Evolutionary conservation across 192 early-diverging fungal species (phyloP).

Genomic region (Gigaspora rosea): DNA sequence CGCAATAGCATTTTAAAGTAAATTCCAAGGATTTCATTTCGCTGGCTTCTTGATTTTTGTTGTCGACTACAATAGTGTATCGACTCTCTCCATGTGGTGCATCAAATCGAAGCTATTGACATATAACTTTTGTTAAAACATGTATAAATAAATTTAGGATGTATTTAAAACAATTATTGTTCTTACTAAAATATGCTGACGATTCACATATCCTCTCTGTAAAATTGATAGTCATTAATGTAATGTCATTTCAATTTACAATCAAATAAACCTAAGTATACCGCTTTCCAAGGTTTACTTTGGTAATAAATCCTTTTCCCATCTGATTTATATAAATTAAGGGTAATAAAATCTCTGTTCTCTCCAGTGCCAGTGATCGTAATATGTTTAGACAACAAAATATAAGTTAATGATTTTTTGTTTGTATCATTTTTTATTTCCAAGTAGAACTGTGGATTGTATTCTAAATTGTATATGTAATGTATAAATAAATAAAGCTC

Average conservation of each 20-base stretch:
- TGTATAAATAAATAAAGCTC: neutral
- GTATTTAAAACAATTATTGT: conserved; percentile 20
- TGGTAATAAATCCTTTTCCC: conserved; percentile 71
- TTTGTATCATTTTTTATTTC: conserved; percentile 54
- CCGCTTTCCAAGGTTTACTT: conserved; percentile 50
- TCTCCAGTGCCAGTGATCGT: conserved; percentile 80
- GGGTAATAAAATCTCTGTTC: conserved; percentile 85
- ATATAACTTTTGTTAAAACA: conserved; percentile 23
- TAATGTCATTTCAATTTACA: neutral
- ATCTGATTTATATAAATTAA: conserved; percentile 78
- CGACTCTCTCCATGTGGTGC: conserved; percentile 55
- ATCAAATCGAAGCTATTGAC: conserved; percentile 59
- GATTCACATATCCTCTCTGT: conserved; percentile 86
- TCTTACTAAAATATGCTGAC: conserved; percentile 73
- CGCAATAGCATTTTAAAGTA: conserved; percentile 70
- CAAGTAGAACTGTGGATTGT: conserved; percentile 84
- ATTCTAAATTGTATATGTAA: conserved; percentile 46
- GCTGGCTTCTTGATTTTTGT: conserved; percentile 62
- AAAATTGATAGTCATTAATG: conserved; percentile 31
- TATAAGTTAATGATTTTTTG: conserved; percentile 63
- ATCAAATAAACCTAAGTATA: conserved; percentile 10
- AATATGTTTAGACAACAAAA: conserved; percentile 84
- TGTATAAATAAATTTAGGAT: neutral
- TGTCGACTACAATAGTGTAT: conserved; percentile 81
- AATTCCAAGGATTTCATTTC: conserved; percentile 72